These are phyloP conservation scores for Corymbia citriodora DNA, from an alignment of 441 rosid genomes.

Conservation along the genomic window DNA sequence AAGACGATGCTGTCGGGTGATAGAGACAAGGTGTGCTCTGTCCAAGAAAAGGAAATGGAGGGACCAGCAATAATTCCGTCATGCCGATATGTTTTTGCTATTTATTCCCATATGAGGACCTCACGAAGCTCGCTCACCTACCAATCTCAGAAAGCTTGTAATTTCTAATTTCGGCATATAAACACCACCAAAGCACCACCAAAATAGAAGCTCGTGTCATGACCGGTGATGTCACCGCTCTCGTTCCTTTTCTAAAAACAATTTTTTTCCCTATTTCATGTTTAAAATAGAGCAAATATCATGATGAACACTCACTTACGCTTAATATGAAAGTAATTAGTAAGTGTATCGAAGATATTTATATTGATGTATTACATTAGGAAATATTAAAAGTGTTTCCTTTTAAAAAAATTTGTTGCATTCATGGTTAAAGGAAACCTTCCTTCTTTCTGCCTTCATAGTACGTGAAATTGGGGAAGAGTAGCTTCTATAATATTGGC, in stretches of 20 bases:
- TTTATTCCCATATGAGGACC: not conserved
- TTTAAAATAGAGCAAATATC: not conserved
- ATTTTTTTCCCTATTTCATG: not conserved
- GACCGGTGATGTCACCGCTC: not conserved
- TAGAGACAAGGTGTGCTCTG: not conserved
- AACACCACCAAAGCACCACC: not conserved
- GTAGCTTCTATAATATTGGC: not conserved
- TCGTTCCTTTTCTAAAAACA: not conserved
- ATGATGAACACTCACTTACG: not conserved
- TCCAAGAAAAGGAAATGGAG: not conserved
- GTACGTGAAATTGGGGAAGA: not conserved
- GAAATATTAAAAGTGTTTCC: not conserved
- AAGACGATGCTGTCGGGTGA: not conserved
- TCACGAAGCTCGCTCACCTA: not conserved
- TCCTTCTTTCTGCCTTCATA: not conserved
- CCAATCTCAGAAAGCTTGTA: not conserved
- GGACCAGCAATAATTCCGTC: not conserved
- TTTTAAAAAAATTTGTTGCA: not conserved
- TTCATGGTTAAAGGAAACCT: not conserved
- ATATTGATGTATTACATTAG: not conserved
- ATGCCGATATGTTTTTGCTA: not conserved
- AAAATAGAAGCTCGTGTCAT: not conserved
- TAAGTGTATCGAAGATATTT: not conserved
- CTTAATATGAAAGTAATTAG: not conserved
- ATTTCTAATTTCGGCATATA: not conserved